A percentile compares a stretch with the other conserved stretches of the same genome.
phyloP scores from a whole-genome alignment of 257 asterid genomes.

The Nyctanthes arbortristis region DNA sequence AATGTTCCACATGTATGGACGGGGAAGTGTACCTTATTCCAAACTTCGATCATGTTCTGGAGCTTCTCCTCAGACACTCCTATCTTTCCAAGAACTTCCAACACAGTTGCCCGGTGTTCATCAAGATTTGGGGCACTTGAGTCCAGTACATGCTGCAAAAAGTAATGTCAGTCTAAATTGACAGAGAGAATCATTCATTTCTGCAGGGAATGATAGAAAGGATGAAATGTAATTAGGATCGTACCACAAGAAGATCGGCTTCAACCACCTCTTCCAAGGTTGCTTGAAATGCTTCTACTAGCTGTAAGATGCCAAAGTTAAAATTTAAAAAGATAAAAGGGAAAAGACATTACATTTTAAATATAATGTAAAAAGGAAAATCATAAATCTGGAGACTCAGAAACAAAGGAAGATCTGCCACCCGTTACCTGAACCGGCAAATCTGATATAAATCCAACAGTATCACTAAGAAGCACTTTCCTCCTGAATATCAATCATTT shows the following conservation, averaged over 20 bases:
- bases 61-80: conserved; percentile 85
- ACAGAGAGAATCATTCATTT: background rate
- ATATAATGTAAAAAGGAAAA: background rate
- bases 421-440: conserved; percentile 83
- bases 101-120: conserved; percentile 74
- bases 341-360: too few species aligned
- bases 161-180: background rate
- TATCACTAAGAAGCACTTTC: conserved; percentile 91
- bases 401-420: conserved; percentile 14
- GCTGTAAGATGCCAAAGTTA: conserved; percentile 50
- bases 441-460: conserved; percentile 96
- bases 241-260: conserved; percentile 98
- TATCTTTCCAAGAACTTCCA: conserved; percentile 77
- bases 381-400: conserved; percentile 18
- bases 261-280: conserved; percentile 96
- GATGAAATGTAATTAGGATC: conserved; percentile 8
- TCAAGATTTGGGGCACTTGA: conserved; percentile 77
- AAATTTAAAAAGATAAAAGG: too few species aligned
- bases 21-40: conserved; percentile 69
- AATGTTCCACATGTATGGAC: background rate
- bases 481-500: conserved; percentile 53
- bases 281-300: conserved; percentile 96
- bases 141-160: conserved; percentile 92
- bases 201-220: conserved; percentile 5
- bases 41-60: conserved; percentile 90